Evolutionary conservation across 2,329 filamentous ascomycete species (phyloP), one percentile per base, ranked within the genome.

Genomic region (Fusarium dimerum): DNA sequence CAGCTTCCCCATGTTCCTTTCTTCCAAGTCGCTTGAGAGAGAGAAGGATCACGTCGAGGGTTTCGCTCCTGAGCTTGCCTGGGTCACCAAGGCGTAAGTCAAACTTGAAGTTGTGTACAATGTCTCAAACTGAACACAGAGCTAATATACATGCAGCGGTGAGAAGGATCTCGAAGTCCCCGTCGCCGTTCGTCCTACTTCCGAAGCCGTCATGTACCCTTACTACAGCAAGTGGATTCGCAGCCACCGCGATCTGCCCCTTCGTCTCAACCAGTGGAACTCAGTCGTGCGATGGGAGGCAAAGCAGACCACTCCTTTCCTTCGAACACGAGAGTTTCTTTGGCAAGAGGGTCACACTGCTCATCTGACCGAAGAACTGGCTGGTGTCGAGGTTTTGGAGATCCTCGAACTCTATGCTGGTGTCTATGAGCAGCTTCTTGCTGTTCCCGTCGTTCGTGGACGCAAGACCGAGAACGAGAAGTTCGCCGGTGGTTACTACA

Each of bases 1-100:
- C 70, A 96, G 91, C 73, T 99, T 99, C 74, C 94, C 94, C 55
- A 88, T 99, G 73, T 99, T 97, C 76, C 84, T 99, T 60, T 96
- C 91, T 16, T 81, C 90, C 68, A 95, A 95, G 75, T 95, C 95
- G 40, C 77, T 99, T 59, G 82, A 85, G 70, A 84, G 83, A 71
- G 92, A 97, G 75, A 97, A 97, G 82, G 90, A 94, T 67, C 94
- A 99, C 73, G 89, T 99, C 57, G 93, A 99, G 74, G 94, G 94
- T n/a, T 99, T 99, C 72, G 94, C 94, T 47, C 92, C 94, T 34
- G 90, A 94, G 73, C 82, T 94, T 61, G 90, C 90, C 51, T 94
- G 90, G 90, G 90, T 94, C 29, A 94, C 90, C 47, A 90, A 90
- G 73, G 89, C 87, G 80, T 87, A 73, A 75, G 83, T 78, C 30